Base-by-base conservation (phyloP, 768 basidiomycete species). In the Pisolithus albus region DNA sequence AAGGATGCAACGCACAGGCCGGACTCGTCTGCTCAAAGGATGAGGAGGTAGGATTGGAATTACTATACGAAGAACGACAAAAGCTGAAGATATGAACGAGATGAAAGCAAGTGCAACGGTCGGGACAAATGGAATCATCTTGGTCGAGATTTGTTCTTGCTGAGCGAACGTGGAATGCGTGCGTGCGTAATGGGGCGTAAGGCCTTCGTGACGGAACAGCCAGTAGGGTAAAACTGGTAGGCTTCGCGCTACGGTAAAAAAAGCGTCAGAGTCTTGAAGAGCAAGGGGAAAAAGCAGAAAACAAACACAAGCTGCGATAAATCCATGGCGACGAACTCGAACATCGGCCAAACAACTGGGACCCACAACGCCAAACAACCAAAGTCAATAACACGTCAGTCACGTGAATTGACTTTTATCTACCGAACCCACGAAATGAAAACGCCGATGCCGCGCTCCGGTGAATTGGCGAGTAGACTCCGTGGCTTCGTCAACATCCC, bases 31-130 rank as follows among this genome's bases (percentile, higher is more conserved):
- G 67, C 84, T 86, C 64, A 87, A 72, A 24, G 84, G 82, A 58
- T 81, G 77, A 47, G 85, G 84, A 24, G 86, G 86, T 51, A 89
- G 65, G 64, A 88, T 82, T 53, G 87, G 84, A 63, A 87, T 74
- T 61, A 88, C 64, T 64, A 86, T 83, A 64, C 83, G 83, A 62
- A 88, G 79, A 69, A 89, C 79, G 60, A 87, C 77, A 61, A 86
- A 88, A 61, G 76, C 82, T 43, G 87, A 88, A 63, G 77, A 77
- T 62, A 81, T 64, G 72, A 88, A 85, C 49, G 87, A 88, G 59
- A 85, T 52, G 63, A 88, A 76, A 67, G 80, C 79, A 60, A 88
- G 78, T 44, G 75, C 75, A 60, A 89, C 72, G 49, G 83, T 74
- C 39, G 81, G 80, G 66, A 83, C 68, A 64, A 88, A 78, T 49